Evolutionary conservation across 2,329 filamentous ascomycete genomes (phyloP), one percentile per base, ranked within the genome.

Genomic region (Penicillium sp.): DNA sequence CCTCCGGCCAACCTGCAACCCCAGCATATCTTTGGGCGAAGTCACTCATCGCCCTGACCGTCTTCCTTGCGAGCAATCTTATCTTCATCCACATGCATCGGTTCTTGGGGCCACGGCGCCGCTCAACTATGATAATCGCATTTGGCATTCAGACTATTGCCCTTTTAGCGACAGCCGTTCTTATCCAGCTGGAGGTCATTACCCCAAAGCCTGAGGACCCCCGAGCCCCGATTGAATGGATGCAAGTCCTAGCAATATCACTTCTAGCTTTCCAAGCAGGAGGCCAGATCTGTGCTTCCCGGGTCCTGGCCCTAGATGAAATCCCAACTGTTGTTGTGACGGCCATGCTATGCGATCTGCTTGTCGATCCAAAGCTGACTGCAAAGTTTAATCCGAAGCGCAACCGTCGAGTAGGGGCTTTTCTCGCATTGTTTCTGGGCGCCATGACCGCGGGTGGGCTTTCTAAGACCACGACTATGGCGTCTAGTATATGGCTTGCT

Each of bases 311-410:
- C 2, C 63, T 74, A 17, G 70, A 77, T 37, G 76, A 78, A 57
- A 70, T 78, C 21, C 76, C 76, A 0, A 78, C 75, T 0, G 71
- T 78, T 3, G 76, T 78, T 7, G 64, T 78, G 13, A 78, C 76
- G 0, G 74, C 74, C 2, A 58, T 77, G 4, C 67, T 76, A 8
- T 75, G 73, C 55, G 76, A 78, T 58, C 63, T 78, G 8, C 63
- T 76, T 8, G 69, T 74, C 13, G 76, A 78, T 50, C 67, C 65
- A 15, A 66, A 69, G 8, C 47, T 75, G 21, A 59, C 65, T 10
- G 61, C 59, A 6, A 55, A 54, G 15, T 54, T 50, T 2, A 75
- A 75, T 41, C 59, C 67, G 0, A 71, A 68, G 50, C 66, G 74
- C 2, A 75, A 75, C 53, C 66, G 73, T 31, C 64, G 77, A n/a